Evolutionary conservation across 305 asterid genomes (phyloP), one percentile per base, ranked within the genome.

Genomic region (Fraxinus nigra): DNA sequence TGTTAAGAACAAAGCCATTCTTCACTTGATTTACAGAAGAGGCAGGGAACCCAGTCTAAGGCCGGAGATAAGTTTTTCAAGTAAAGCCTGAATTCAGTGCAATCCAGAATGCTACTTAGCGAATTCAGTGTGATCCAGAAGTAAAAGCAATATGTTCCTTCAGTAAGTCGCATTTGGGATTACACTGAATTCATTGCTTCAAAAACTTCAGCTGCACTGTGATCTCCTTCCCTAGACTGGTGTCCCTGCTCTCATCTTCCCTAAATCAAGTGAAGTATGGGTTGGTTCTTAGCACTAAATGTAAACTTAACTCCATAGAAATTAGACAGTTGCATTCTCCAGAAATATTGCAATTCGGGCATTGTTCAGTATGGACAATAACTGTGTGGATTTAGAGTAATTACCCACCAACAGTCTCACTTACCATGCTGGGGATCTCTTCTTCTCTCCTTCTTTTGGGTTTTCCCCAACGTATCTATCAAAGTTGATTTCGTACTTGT

Each of bases 361-460:
- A 14, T 14, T 20, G 5, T 13, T 69, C 37, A 11, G 75, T 30
- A 28, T 14, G 75, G 40, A 14, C 11, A 28, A 69, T 28, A 13
- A 32, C 75, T 30, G 11, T 13, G 11, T 14, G 38, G 9, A 14
- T 6, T 69, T 14, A 30, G 75, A 69, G 40, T 69, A 69, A 69
- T 34, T 11, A 32, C 32, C 22, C 40, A 69, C 43, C 43, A 69
- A 69, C 3, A 46, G 28, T 78, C 43, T 61, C 14, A 70, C 91
- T 89, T 86, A 93, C 99, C 99, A 95, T 40, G 99, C 98, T 7
- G 98, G 98, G 9, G 97, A 91, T 88, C 98, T 87, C 90, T 87
- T 95, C 90, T 95, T 93, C 80, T 92, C 98, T 81, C 97, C 98
- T 89, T 93, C 98, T 86, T 84, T 92, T 1, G 88, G 92, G 78